These are phyloP conservation scores for Trypanosoma mega DNA, from an alignment of 208 protist species.

Conservation along the genomic window DNA sequence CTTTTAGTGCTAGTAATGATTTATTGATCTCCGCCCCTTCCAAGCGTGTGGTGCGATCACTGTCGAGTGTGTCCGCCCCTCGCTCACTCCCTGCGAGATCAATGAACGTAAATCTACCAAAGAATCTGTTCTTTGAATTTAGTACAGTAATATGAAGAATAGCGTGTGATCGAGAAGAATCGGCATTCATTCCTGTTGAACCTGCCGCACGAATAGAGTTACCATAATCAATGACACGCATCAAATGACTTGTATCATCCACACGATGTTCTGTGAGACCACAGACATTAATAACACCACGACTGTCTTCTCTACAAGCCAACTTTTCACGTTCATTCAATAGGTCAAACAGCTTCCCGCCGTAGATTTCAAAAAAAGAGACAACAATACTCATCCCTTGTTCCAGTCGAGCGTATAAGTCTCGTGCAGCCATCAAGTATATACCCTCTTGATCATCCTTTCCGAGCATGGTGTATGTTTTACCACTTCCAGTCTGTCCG, in stretches of 20 bases:
- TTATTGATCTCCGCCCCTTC: slow-evolving; percentile 99
- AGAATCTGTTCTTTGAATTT: slow-evolving; percentile 43
- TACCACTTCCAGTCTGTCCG: slow-evolving; percentile 34
- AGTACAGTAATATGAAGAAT: slow-evolving; percentile 91
- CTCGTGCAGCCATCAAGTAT: slow-evolving; percentile 78
- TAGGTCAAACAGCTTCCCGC: slow-evolving; percentile 89
- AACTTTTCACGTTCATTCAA: slow-evolving; percentile 82
- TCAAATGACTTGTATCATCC: slow-evolving; percentile 47
- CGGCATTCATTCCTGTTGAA: slow-evolving; percentile 51
- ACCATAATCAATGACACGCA: slow-evolving; percentile 75
- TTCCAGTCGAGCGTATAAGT: slow-evolving; percentile 72
- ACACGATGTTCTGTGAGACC: slow-evolving; percentile 79
- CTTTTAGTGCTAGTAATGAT: slow-evolving; percentile 97
- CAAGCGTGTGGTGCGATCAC: slow-evolving; percentile 94
- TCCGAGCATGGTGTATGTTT: slow-evolving; percentile 54
- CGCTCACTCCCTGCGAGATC: slow-evolving; percentile 99
- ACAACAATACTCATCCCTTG: slow-evolving; percentile 42
- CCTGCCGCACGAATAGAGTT: slow-evolving; percentile 58
- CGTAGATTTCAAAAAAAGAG: slow-evolving; percentile 92
- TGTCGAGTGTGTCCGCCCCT: slow-evolving; percentile 94
- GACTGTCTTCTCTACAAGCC: slow-evolving; percentile 93
- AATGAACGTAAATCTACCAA: slow-evolving; percentile 98
- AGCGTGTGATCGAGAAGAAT: slow-evolving; percentile 86
- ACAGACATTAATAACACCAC: slow-evolving; percentile 89
- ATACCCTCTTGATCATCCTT: slow-evolving; percentile 51